These are phyloP conservation scores for Andrographis paniculata DNA, from an alignment of 305 asterid species.

Conservation along the genomic window DNA sequence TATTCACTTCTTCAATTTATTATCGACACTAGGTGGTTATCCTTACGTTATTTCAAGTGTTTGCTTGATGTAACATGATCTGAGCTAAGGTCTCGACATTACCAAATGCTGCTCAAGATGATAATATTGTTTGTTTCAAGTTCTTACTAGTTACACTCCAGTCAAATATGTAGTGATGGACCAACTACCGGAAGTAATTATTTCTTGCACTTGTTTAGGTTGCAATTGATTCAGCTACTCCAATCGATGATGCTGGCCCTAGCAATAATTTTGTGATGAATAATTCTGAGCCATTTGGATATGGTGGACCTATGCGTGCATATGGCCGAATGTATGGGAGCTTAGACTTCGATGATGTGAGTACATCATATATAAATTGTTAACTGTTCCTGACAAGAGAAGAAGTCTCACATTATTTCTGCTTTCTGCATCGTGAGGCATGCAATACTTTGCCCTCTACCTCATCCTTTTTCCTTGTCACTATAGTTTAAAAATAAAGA, in stretches of 20 bases:
- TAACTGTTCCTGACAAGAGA: constrained; percentile 2
- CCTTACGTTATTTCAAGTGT: neutral
- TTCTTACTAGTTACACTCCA: too few relatives aligned
- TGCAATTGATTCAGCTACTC: constrained; percentile 99
- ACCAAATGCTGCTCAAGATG: too few relatives aligned
- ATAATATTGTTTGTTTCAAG: too few relatives aligned
- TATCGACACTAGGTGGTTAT: neutral
- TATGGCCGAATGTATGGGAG: constrained; percentile 91
- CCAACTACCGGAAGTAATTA: too few relatives aligned
- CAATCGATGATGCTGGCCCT: constrained; percentile 86
- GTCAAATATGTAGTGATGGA: too few relatives aligned
- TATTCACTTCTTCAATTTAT: neutral
- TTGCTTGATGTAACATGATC: too few relatives aligned
- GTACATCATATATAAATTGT: constrained; percentile 25
- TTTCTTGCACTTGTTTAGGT: too few relatives aligned
- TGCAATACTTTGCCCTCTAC: neutral
- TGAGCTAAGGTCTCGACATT: too few relatives aligned
- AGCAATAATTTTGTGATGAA: constrained; percentile 56
- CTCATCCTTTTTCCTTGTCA: neutral
- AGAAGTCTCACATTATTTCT: neutral
- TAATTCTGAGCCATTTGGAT: constrained; percentile 71
- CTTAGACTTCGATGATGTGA: constrained; percentile 87
- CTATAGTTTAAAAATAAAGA: too few relatives aligned
- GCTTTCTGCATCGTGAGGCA: neutral
- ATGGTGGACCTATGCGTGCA: constrained; percentile 72